Evolutionary conservation across 805 yeast species (phyloP).

Genomic region (Nakazawaea ishiwadae): DNA sequence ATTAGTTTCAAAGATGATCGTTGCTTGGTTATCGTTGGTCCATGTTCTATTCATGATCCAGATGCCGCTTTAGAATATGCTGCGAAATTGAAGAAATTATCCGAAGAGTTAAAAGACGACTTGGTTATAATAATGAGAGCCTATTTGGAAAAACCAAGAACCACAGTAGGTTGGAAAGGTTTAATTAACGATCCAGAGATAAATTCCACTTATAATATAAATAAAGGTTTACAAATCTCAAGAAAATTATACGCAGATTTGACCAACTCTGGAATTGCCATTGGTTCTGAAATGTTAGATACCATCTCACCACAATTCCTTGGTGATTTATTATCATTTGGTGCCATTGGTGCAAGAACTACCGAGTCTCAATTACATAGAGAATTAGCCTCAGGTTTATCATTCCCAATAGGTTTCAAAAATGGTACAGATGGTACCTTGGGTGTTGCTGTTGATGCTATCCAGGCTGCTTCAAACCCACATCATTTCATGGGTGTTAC

Average conservation of each 20-base stretch:
- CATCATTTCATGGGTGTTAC: constrained; percentile 98
- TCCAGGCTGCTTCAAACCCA: constrained; percentile 82
- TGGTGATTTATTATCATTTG: constrained; percentile 85
- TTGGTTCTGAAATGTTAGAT: constrained; percentile 97
- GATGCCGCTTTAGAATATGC: constrained; percentile 89
- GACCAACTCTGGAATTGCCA: constrained; percentile 78
- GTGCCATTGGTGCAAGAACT: constrained; percentile 99
- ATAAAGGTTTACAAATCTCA: constrained; percentile 86
- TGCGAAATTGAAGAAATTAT: constrained; percentile 53
- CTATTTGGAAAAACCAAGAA: constrained; percentile 95
- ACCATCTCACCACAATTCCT: constrained; percentile 96
- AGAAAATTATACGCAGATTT: constrained; percentile 81
- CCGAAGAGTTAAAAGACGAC: constrained; percentile 71
- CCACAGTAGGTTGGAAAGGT: constrained; percentile 99
- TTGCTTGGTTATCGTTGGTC: constrained; percentile 85
- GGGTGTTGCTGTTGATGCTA: constrained; percentile 91
- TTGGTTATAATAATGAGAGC: constrained; percentile 93
- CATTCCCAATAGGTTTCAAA: constrained; percentile 99
- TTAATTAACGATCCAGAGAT: constrained; percentile 95
- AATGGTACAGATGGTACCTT: constrained; percentile 97
- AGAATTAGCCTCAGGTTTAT: constrained; percentile 93
- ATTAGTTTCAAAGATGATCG: constrained; percentile 77
- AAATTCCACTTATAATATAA: constrained; percentile 87
- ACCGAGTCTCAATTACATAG: constrained; percentile 98
- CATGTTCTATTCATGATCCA: constrained; percentile 94